Evolutionary conservation across 805 yeast genomes (phyloP), one percentile per base, ranked within the genome.

Genomic region (Saccharomyces kudriavzevii): DNA sequence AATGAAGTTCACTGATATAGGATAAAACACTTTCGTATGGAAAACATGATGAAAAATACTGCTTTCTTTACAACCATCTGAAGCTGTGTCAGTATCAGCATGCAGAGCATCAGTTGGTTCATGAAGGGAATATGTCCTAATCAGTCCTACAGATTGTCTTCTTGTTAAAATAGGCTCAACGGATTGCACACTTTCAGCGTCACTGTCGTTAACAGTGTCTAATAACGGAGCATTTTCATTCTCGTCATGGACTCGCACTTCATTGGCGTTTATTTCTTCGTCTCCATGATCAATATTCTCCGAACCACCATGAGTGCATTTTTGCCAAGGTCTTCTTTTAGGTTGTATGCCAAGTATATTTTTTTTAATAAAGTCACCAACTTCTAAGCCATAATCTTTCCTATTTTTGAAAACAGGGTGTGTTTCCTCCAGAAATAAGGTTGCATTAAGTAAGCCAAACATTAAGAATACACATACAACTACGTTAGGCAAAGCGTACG

Each of bases 401-500:
- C 72, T 66, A 49, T 66, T 56, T 54, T 70, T 72, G 43, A 67
- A 63, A 22, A 64, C 60, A 14, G 70, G 74, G 58, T 78, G 81
- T 3, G 84, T 79, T 61, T 81, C 85, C 56, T 79, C 82, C 45
- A 81, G 64, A 56, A 80, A 80, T 47, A 81, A 68, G 48, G 76
- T 59, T 2, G 78, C 77, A 45, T 70, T 54, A 1, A 72, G 11
- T 43, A 74, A 54, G 48, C 81, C 72, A 30, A 63, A 49, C 47
- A 70, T 49, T 20, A 79, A 63, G 49, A 75, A 63, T 1, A 55
- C 1, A 3, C 79, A 69, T 14, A 80, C 76, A 10, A 73, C 74
- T n/a, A 81, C 53, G 59, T 80, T 81, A 2, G 84, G 80, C 51
- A 81, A 62, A 1, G 81, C 77, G 59, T 78, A 81, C 1, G 85